phyloP scores from a whole-genome alignment of 768 basidiomycete genomes.

The Xerocomellus dryophilus region DNA sequence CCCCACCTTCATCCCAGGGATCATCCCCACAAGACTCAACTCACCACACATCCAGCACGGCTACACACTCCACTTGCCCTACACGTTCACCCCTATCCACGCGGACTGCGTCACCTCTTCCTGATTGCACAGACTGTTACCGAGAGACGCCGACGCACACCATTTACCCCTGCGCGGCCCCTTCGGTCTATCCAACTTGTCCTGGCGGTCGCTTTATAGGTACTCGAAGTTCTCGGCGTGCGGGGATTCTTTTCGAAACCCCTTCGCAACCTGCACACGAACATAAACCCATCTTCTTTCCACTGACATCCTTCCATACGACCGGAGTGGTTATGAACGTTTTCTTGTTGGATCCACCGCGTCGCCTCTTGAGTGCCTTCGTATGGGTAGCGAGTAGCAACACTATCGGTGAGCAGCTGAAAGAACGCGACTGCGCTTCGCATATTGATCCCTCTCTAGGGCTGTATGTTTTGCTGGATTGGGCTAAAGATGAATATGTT shows the following conservation, averaged over 20 bases:
- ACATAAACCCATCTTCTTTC: conserved; percentile 49
- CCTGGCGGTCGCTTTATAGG: neutral
- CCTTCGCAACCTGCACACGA: conserved; percentile 10
- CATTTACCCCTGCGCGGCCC: neutral
- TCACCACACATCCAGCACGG: conserved; percentile 2
- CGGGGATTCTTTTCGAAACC: conserved; percentile 11
- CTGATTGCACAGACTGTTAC: conserved; percentile 14
- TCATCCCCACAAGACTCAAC: conserved; percentile 30
- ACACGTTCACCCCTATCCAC: conserved; percentile 25
- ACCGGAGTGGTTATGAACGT: conserved; percentile 74
- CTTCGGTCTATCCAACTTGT: conserved; percentile 9
- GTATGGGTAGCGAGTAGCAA: conserved; percentile 56
- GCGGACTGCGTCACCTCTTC: conserved; percentile 21
- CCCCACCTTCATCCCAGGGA: conserved; percentile 26
- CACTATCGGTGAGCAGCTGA: conserved; percentile 27
- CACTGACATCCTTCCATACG: conserved; percentile 61
- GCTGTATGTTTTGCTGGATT: conserved; percentile 63
- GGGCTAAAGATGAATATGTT: conserved; percentile 62
- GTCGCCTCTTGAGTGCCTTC: conserved; percentile 61
- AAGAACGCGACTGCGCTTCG: neutral
- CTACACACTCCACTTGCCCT: conserved; percentile 7
- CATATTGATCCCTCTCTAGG: conserved; percentile 41
- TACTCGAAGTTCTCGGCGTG: conserved; percentile 6
- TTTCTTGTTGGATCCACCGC: conserved; percentile 65
- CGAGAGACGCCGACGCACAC: conserved; percentile 14